Conservation (phyloP, 768 basidiomycete species). For the Mycena vitilis region DNA sequence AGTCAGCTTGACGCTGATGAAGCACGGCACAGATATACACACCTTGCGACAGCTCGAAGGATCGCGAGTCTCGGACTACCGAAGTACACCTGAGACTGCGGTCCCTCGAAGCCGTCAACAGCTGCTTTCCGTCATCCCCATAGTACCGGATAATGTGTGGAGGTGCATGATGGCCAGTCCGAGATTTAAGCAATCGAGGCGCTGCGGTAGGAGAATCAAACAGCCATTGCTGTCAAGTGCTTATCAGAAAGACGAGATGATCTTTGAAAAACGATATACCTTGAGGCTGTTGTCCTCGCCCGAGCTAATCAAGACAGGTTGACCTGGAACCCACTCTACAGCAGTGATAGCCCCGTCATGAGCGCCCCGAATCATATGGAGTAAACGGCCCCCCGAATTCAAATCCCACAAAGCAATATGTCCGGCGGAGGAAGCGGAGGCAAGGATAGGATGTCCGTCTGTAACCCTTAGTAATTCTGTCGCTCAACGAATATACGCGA, state of each 20-base stretch:
- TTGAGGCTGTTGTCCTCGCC: slow-evolving; percentile 97
- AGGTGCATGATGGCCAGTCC: slow-evolving; percentile 92
- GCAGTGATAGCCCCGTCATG: slow-evolving; percentile 89
- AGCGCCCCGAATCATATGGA: slow-evolving; percentile 89
- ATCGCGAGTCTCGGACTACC: slow-evolving; percentile 94
- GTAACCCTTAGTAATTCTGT: slow-evolving; percentile 21
- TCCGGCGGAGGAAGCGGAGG: slow-evolving; percentile 87
- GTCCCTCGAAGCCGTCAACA: slow-evolving; percentile 90
- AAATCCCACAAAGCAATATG: slow-evolving; percentile 96
- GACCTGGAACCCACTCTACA: slow-evolving; percentile 92
- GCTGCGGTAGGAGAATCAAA: slow-evolving; percentile 91
- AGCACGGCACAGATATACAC: neutral
- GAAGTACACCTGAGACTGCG: slow-evolving; percentile 90
- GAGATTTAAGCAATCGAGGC: slow-evolving; percentile 90
- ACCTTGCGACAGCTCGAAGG: slow-evolving; percentile 96
- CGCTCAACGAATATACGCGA: slow-evolving; percentile 5
- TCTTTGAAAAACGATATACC: slow-evolving; percentile 54
- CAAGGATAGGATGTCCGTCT: slow-evolving; percentile 92
- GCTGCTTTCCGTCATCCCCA: slow-evolving; percentile 95
- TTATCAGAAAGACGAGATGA: slow-evolving; percentile 19
- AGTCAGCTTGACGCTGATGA: neutral
- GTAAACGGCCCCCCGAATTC: slow-evolving; percentile 79
- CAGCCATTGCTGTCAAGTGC: slow-evolving; percentile 87
- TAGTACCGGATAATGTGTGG: slow-evolving; percentile 95
- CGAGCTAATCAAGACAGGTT: slow-evolving; percentile 89